Percentiles rank a stretch among this genome's conserved stretches.
These are phyloP conservation scores for Metschnikowia sp. DNA, from an alignment of 805 yeast species.

Conservation along the genomic window DNA sequence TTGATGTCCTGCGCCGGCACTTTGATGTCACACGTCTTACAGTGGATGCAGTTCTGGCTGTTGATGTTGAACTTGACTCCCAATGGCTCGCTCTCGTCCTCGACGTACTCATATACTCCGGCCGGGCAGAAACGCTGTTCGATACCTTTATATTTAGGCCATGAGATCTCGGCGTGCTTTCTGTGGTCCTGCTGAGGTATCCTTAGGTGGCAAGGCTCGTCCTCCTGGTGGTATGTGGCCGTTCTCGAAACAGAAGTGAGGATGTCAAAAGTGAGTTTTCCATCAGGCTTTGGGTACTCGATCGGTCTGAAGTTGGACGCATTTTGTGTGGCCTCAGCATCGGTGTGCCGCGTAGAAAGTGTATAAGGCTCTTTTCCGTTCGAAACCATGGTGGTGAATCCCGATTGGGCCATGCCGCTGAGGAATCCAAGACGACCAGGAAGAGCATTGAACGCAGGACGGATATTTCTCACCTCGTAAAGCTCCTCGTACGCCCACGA, in stretches of 20 bases:
- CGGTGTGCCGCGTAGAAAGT: conserved; percentile 63
- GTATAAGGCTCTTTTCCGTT: conserved; percentile 89
- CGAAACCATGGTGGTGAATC: conserved; percentile 73
- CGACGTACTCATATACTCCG: conserved; percentile 93
- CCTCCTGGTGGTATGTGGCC: conserved; percentile 94
- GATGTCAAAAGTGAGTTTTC: conserved; percentile 85
- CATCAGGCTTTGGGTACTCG: conserved; percentile 94
- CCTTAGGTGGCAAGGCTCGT: conserved; percentile 85
- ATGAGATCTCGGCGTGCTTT: conserved; percentile 65
- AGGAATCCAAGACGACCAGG: conserved; percentile 57
- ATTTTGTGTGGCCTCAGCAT: conserved; percentile 64
- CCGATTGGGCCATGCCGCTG: conserved; percentile 84
- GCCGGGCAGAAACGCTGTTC: conserved; percentile 97
- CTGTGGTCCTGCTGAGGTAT: conserved; percentile 55
- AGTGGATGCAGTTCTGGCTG: conserved; percentile 96
- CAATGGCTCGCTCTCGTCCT: conserved; percentile 51
- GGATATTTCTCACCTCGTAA: conserved; percentile 78
- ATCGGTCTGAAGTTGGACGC: conserved; percentile 70
- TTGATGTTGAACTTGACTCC: conserved; percentile 91
- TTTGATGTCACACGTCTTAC: conserved; percentile 97
- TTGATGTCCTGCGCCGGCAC: conserved; percentile 91
- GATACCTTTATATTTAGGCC: conserved; percentile 77
- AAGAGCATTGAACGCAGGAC: conserved; percentile 78
- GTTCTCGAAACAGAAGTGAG: conserved; percentile 94
- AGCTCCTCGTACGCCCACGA: conserved; percentile 90